These are phyloP conservation scores for Chamaecrista fasciculata DNA, from an alignment of 306 rosid species.

Conservation along the genomic window DNA sequence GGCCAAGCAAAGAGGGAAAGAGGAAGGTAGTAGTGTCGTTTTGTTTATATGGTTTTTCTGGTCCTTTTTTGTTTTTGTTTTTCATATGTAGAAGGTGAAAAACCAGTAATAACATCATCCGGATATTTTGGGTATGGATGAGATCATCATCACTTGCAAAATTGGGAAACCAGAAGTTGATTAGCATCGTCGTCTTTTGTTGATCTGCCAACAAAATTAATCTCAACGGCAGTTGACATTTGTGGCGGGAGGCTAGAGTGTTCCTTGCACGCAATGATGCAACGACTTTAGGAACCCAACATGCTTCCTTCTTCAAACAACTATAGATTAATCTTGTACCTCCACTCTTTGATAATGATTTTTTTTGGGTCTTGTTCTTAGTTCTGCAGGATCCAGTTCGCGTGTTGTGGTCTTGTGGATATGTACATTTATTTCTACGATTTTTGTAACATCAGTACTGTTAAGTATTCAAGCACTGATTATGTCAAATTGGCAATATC, in stretches of 20 bases:
- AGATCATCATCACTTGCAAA: background rate
- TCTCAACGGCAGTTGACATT: background rate
- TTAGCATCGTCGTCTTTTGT: background rate
- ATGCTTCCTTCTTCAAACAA: background rate
- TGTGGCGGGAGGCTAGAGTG: background rate
- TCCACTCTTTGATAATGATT: background rate
- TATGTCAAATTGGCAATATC: too few relatives aligned
- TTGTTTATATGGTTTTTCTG: background rate
- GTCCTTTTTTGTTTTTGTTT: background rate
- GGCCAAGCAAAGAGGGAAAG: background rate
- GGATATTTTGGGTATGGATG: background rate
- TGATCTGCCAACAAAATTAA: too few relatives aligned
- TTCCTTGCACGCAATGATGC: slow-evolving; percentile 15
- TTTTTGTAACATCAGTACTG: background rate
- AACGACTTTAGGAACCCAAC: too few relatives aligned
- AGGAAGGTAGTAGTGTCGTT: background rate
- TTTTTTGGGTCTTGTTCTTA: background rate
- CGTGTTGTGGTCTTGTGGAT: too few relatives aligned
- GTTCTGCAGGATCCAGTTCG: background rate
- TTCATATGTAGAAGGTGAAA: background rate
- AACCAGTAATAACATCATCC: background rate
- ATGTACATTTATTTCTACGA: too few relatives aligned
- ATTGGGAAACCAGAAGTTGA: background rate
- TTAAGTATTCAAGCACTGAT: background rate
- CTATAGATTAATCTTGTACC: background rate